These are phyloP conservation scores for Chamaecrista fasciculata DNA, from an alignment of 306 rosid genomes.

Conservation along the genomic window DNA sequence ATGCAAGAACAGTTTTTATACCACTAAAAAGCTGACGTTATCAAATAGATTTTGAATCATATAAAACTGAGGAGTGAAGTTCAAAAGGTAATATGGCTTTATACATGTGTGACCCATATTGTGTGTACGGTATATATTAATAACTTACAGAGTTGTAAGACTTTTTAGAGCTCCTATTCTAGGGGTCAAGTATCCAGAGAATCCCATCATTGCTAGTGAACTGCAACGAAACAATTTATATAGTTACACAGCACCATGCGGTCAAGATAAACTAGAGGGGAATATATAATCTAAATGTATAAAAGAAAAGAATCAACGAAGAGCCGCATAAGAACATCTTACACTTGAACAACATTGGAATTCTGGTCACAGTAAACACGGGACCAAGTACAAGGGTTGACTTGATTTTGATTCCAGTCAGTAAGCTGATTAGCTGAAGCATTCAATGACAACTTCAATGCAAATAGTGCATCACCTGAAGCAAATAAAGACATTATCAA, in stretches of 20 bases:
- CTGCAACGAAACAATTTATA: conserved; percentile 48
- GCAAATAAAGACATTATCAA: conserved; percentile 31
- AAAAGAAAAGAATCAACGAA: conserved; percentile 4
- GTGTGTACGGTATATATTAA: conserved; percentile 19
- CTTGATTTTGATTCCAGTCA: conserved; percentile 90
- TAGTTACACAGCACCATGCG: conserved; percentile 27
- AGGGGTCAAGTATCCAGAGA: conserved; percentile 75
- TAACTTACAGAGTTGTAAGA: conserved; percentile 77
- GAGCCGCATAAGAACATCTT: conserved; percentile 39
- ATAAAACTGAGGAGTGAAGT: neutral
- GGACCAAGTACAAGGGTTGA: conserved; percentile 96
- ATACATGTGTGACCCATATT: neutral
- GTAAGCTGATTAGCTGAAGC: conserved; percentile 63
- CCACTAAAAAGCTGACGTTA: conserved; percentile 2
- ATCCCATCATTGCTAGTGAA: conserved; percentile 79
- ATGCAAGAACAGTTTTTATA: conserved; percentile 8
- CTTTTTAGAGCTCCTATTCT: conserved; percentile 62
- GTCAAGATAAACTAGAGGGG: conserved; percentile 10
- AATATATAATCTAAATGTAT: conserved; percentile 24
- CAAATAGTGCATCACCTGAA: conserved; percentile 83
- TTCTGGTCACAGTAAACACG: conserved; percentile 60
- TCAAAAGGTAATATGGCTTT: neutral
- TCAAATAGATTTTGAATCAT: neutral
- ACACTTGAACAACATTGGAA: conserved; percentile 66
- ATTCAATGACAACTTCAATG: conserved; percentile 58